Conservation (phyloP, 2,329 filamentous ascomycete genomes). For the Alternaria metachromatica region DNA sequence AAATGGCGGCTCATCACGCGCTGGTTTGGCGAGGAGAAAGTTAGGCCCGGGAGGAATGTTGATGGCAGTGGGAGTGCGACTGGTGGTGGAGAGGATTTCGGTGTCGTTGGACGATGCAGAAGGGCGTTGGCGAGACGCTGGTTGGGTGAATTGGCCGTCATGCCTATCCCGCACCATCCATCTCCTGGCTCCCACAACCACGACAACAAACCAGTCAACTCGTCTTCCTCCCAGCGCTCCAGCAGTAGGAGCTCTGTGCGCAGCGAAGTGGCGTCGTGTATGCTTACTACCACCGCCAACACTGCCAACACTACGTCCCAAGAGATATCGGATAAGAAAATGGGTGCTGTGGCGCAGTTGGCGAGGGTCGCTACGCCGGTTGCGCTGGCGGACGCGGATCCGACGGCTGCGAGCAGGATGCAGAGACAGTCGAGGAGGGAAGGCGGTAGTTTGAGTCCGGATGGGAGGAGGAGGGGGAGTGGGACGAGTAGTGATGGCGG, state of each 20-base stretch:
- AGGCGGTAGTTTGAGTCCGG: conserved; percentile 43
- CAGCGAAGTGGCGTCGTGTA: neutral
- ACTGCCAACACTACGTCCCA: neutral
- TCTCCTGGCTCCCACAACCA: neutral
- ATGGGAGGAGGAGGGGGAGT: conserved; percentile 28
- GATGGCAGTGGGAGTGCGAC: conserved; percentile 18
- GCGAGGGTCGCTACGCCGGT: conserved; percentile 45
- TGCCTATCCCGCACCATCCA: conserved; percentile 14
- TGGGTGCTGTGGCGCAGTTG: conserved; percentile 43
- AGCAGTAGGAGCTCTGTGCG: neutral
- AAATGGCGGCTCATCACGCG: conserved; percentile 58
- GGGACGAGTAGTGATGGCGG: conserved; percentile 34
- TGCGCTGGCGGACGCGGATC: conserved; percentile 47
- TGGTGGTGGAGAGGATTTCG: conserved; percentile 46
- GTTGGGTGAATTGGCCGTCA: conserved; percentile 46
- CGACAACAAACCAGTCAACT: neutral
- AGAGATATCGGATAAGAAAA: conserved; percentile 18
- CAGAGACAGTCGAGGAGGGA: no score
- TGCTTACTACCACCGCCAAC: neutral
- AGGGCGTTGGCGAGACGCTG: conserved; percentile 50
- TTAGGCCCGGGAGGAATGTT: conserved; percentile 43
- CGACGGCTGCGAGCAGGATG: conserved; percentile 40
- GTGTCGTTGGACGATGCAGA: conserved; percentile 49
- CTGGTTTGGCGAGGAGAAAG: conserved; percentile 56
- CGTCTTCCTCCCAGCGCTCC: neutral